These are phyloP conservation scores for Penicillium daleae DNA, from an alignment of 495 filamentous ascomycete species.

Conservation along the genomic window DNA sequence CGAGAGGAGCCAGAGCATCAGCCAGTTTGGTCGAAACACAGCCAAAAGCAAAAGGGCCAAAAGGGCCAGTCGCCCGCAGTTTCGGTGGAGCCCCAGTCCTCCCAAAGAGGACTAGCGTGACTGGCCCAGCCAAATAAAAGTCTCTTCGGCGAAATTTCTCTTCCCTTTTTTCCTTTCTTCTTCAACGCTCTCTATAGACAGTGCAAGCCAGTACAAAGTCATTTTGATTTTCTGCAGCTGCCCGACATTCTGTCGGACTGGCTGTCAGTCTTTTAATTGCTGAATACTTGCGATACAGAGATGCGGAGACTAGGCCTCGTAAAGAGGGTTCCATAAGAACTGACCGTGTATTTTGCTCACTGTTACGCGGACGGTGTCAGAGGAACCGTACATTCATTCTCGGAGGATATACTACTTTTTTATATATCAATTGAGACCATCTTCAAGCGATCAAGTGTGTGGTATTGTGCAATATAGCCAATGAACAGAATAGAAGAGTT, in stretches of 20 bases:
- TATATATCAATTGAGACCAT: background rate
- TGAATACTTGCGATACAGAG: constrained; percentile 77
- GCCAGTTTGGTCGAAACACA: background rate
- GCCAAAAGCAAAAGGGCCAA: constrained; percentile 1
- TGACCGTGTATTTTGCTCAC: constrained; percentile 70
- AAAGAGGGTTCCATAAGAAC: constrained; percentile 82
- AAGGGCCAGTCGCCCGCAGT: constrained; percentile 17
- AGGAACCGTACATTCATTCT: constrained; percentile 73
- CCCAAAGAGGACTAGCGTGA: constrained; percentile 42
- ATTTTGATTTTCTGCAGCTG: constrained; percentile 50
- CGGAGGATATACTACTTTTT: too few relatives aligned
- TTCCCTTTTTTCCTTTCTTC: constrained; percentile 44
- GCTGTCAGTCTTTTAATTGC: constrained; percentile 63
- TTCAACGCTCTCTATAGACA: constrained; percentile 84
- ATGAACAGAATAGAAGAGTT: constrained; percentile 15
- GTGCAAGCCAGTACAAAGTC: constrained; percentile 73
- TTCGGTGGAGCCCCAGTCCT: constrained; percentile 15
- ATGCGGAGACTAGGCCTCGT: constrained; percentile 72
- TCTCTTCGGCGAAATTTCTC: constrained; percentile 33
- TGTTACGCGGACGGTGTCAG: constrained; percentile 90
- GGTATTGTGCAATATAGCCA: constrained; percentile 21
- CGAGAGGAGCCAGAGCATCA: constrained; percentile 9
- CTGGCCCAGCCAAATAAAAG: constrained; percentile 27
- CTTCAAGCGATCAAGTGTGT: constrained; percentile 7
- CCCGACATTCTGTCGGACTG: constrained; percentile 70